Base-by-base conservation (phyloP, 2,329 filamentous ascomycete species). In the Pyrenochaeta sp. region DNA sequence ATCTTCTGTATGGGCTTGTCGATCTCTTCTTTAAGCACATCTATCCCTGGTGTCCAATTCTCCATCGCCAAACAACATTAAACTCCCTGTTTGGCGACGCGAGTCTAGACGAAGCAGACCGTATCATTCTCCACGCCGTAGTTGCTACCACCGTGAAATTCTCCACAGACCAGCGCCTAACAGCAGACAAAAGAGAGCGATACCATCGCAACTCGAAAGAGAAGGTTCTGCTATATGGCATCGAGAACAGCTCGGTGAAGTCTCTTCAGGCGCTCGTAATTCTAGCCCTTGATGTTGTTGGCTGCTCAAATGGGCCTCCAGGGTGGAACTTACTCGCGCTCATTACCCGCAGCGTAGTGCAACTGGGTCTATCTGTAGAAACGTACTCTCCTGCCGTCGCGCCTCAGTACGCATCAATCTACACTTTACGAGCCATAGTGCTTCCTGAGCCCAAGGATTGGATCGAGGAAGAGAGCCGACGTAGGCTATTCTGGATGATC, bases 401-500 rank as follows among this genome's bases (percentile, higher is more conserved):
- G 1, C 92, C 92, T 0, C 85, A 88, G 54, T 92, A 90, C 73
- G 88, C 90, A 1, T 96, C 93, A 0, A 97, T 97, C 46, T 96
- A 96, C 73, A 97, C 93, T 0, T 81, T 96, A 44, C 85, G 93
- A 53, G 92, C 93, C 15, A 93, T 93, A 81, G 89, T 94, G 2
- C 82, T 97, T 0, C 91, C 92, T 0, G 92, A 96, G 59, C 86
- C 93, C 0, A 88, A 87, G 50, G 91, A 92, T 60, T 97, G 93
- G 77, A 90, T 96, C 54, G 93, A 97, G 73, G 93, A 97, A 60
- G 93, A 97, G 76, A 91, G 91, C 42, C 84, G 93, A 28, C 85
- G 93, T 28, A 84, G 93, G 27, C 81, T 97, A 0, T 96, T 97
- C 76, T 97, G 93, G 93, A 94, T 96, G 88, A 89, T 96, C 10